Evolutionary conservation across 768 basidiomycete genomes (phyloP), one percentile per base, ranked within the genome.

Genomic region (Tricholoma hemisulphureum): DNA sequence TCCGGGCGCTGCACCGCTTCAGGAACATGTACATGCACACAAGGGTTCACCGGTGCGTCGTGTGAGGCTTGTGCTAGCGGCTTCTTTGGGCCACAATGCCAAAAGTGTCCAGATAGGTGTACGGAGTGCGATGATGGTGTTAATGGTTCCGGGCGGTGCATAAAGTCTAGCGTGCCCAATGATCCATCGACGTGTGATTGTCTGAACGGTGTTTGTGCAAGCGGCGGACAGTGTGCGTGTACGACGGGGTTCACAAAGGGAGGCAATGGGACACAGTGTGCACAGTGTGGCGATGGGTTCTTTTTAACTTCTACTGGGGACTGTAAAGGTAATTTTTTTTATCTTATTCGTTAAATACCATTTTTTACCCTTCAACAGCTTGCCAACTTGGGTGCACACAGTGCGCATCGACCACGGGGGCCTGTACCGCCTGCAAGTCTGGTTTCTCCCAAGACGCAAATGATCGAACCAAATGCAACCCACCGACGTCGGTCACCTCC

Each of bases 11-110:
- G 92, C 64, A 81, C 81, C 0, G 63, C 83, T 0, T 77, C 82
- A 0, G 88, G 88, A 9, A 83, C 82, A 24, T 94, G 92, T 63
- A 73, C 78, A 7, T 94, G 92, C 63, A 74, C 82, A 0, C 57
- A 81, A 5, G 89, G 90, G 0, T 95, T 92, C 67, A 81, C 77
- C 1, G 91, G 92, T 0, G 67, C 83, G 16, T 86, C 87, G 1
- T 95, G 92, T 75, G 91, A 93, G 66, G 76, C 81, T 1, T 95
- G 92, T 64, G 73, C 82, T 1, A 23, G 76, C 2, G 86, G 86
- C 0, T 85, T 85, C 71, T 95, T 87, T 64, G 92, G 92, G 0
- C 76, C 84, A 1, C 67, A 70, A 0, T 95, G 93, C 69, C 75
- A 83, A 55, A 66, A 84, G 2, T 93, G 91, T 58, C 87, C 88